Evolutionary conservation across 331 rosid species (phyloP).

Genomic region (Ulmus americana): DNA sequence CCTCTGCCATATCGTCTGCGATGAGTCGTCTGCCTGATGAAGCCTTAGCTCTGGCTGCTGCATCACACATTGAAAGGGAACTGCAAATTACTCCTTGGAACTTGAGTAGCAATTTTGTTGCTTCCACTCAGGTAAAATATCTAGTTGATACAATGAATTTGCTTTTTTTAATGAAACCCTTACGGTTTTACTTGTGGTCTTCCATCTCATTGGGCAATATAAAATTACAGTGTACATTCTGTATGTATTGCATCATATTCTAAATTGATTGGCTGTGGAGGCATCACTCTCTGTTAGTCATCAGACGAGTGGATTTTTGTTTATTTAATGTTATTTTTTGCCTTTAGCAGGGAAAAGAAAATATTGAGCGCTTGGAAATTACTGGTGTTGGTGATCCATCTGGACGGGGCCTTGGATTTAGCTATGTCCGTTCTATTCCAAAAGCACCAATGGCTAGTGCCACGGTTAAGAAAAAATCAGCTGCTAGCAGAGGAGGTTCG

Average conservation of each 20-base stretch:
- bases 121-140: slow-evolving; percentile 80
- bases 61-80: slow-evolving; percentile 95
- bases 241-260: neutral
- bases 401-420: slow-evolving; percentile 90
- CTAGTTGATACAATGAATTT: neutral
- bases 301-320: neutral
- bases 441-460: slow-evolving; percentile 83
- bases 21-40: slow-evolving; percentile 94
- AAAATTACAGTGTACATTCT: neutral
- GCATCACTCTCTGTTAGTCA: neutral
- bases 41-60: slow-evolving; percentile 94
- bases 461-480: slow-evolving; percentile 65
- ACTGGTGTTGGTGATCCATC: slow-evolving; percentile 99
- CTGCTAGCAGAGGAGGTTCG: slow-evolving; percentile 66
- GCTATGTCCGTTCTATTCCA: slow-evolving; percentile 79
- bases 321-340: slow-evolving; percentile 4
- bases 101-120: slow-evolving; percentile 89
- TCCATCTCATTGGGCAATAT: neutral
- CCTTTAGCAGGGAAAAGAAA: slow-evolving; percentile 72
- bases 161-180: neutral
- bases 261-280: neutral
- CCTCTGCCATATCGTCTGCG: slow-evolving; percentile 78
- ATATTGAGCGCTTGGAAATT: slow-evolving; percentile 86
- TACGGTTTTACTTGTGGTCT: slow-evolving; percentile 1
- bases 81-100: slow-evolving; percentile 98